Conservation (phyloP, 495 filamentous ascomycete genomes). For the Xylaria grammica region DNA sequence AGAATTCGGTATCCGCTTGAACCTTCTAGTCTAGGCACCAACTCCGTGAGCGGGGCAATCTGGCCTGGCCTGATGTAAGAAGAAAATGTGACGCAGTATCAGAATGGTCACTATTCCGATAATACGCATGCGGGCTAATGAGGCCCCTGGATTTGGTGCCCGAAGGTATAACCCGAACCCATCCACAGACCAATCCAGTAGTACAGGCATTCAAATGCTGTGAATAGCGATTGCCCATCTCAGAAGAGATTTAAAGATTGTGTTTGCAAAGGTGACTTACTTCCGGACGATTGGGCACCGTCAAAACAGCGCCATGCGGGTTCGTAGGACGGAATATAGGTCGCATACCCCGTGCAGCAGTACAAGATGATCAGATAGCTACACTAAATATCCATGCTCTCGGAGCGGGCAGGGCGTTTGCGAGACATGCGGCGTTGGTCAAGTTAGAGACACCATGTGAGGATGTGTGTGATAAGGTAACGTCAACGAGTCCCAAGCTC, state of each 20-base stretch:
- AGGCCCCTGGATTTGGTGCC: not conserved
- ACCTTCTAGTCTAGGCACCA: conserved; percentile 14
- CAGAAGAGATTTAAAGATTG: not conserved
- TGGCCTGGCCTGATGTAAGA: conserved; percentile 12
- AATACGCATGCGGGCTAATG: not conserved
- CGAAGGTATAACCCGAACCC: not conserved
- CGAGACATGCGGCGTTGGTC: conserved; percentile 16
- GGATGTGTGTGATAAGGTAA: not conserved
- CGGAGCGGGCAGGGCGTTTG: conserved; percentile 8
- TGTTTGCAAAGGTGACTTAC: conserved; percentile 18
- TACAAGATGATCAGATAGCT: not conserved
- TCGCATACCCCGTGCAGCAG: conserved; percentile 35
- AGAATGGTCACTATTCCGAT: not conserved
- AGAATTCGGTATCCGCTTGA: conserved; percentile 4
- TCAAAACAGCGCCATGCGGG: conserved; percentile 27
- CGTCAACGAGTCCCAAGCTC: conserved; percentile 7
- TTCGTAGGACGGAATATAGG: conserved; percentile 37
- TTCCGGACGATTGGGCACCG: conserved; percentile 40
- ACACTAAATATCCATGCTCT: not conserved
- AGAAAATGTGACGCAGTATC: conserved; percentile 2
- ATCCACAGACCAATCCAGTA: not conserved
- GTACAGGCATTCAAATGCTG: not conserved
- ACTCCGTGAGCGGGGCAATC: conserved; percentile 10
- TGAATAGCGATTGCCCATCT: not conserved
- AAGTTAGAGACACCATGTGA: conserved; percentile 12